Evolutionary conservation across 768 basidiomycete species (phyloP).

Genomic region (Boletus barrowsii): DNA sequence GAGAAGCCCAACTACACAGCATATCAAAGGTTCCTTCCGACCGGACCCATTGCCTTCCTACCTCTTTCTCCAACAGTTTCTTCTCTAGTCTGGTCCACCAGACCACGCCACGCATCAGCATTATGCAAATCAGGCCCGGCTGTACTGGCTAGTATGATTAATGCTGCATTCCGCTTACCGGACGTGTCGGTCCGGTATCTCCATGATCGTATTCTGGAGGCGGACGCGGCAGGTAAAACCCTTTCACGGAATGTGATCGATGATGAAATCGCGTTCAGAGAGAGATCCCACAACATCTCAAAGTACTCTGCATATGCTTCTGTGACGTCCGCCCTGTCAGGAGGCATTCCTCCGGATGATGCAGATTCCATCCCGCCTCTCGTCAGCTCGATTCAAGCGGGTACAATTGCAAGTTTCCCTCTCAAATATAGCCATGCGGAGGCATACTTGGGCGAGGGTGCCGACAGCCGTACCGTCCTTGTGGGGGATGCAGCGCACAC

Average conservation of each 20-base stretch:
- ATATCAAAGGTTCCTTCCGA: slow-evolving; percentile 92
- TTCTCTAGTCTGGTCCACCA: slow-evolving; percentile 94
- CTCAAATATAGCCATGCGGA: slow-evolving; percentile 85
- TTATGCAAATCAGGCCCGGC: slow-evolving; percentile 62
- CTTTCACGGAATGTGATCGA: slow-evolving; percentile 49
- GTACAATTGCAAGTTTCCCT: slow-evolving; percentile 86
- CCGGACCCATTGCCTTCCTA: slow-evolving; percentile 93
- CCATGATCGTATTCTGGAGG: slow-evolving; percentile 57
- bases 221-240: slow-evolving; percentile 41
- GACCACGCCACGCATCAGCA: slow-evolving; percentile 68
- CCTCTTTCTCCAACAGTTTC: slow-evolving; percentile 77
- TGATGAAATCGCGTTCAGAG: slow-evolving; percentile 71
- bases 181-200: slow-evolving; percentile 69
- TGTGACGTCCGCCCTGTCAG: slow-evolving; percentile 29
- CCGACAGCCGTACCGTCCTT: slow-evolving; percentile 70
- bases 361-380: slow-evolving; percentile 70
- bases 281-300: slow-evolving; percentile 65
- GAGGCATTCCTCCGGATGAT: slow-evolving; percentile 59
- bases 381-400: slow-evolving; percentile 65
- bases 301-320: slow-evolving; percentile 62
- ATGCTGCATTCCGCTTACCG: slow-evolving; percentile 87
- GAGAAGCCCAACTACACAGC: slow-evolving; percentile 73
- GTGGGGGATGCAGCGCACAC: slow-evolving; percentile 97
- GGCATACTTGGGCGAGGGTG: slow-evolving; percentile 73
- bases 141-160: slow-evolving; percentile 73